Percentiles rank a stretch among this genome's conserved stretches.
Conservation (phyloP, 257 asterid genomes). For the Solanum boliviense region DNA sequence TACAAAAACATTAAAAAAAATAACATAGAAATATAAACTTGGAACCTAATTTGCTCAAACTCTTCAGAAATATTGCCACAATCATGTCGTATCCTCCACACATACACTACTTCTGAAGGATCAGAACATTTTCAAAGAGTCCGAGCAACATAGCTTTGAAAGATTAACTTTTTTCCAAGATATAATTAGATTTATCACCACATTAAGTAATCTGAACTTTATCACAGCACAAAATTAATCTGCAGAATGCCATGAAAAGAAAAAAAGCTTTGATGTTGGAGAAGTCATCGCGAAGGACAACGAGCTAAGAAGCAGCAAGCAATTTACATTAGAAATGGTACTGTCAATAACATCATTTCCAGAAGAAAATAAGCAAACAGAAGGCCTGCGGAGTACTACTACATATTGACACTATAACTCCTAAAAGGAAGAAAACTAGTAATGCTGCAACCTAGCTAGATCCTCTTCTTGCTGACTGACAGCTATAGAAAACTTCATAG, state of each 20-base stretch:
- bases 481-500: constrained; percentile 7
- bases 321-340: not conserved
- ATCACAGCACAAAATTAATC: not conserved
- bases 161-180: not conserved
- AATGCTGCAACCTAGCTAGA: constrained; percentile 5
- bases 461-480: not conserved
- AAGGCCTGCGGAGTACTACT: not conserved
- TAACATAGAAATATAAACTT: no score
- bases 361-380: not conserved
- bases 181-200: not conserved
- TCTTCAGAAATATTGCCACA: not conserved
- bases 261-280: not conserved
- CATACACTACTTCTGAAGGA: not conserved
- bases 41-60: no score
- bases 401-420: constrained; percentile 28
- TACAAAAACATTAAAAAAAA: no score
- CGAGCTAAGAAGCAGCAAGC: not conserved
- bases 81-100: not conserved
- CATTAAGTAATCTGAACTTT: not conserved
- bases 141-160: not conserved
- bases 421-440: constrained; percentile 2
- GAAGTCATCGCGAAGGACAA: not conserved
- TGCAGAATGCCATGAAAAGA: not conserved
- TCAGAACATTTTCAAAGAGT: not conserved
- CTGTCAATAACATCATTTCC: not conserved